Conservation (phyloP, 2,329 filamentous ascomycete genomes). For the Colletotrichum sp. region DNA sequence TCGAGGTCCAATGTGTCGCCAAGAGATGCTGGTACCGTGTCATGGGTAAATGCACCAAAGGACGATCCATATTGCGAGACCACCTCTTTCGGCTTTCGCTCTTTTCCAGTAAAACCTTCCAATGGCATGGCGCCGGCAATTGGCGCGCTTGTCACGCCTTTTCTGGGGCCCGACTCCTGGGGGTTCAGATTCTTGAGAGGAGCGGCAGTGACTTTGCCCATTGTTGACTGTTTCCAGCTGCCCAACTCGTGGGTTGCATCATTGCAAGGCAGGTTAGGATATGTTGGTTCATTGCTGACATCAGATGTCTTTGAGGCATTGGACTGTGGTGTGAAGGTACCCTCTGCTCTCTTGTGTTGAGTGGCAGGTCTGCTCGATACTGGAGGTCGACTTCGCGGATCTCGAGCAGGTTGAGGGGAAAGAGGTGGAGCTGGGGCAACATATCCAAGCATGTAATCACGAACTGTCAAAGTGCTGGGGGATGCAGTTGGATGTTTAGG, state of each 20-base stretch:
- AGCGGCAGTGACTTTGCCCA: background rate
- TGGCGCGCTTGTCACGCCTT: background rate
- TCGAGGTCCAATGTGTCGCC: background rate
- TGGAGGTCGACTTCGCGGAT: background rate
- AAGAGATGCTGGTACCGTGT: background rate
- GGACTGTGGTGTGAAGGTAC: background rate
- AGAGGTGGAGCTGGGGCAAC: too few species aligned
- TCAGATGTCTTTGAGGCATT: background rate
- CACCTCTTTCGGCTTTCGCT: background rate
- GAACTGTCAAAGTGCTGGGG: too few species aligned
- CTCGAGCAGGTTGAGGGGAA: background rate
- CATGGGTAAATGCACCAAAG: background rate
- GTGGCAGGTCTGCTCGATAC: background rate
- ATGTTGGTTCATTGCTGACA: background rate
- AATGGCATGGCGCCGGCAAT: background rate
- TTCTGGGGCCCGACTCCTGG: background rate
- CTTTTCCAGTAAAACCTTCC: background rate
- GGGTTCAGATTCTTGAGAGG: background rate
- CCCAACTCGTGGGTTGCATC: background rate
- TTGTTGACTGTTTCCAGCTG: background rate
- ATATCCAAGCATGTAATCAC: too few species aligned
- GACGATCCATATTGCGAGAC: background rate
- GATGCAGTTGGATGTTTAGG: too few species aligned
- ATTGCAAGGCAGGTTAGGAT: accelerated
- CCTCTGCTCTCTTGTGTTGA: background rate